Conservation (phyloP, 768 basidiomycete species). For the Lactarius hengduanensis region DNA sequence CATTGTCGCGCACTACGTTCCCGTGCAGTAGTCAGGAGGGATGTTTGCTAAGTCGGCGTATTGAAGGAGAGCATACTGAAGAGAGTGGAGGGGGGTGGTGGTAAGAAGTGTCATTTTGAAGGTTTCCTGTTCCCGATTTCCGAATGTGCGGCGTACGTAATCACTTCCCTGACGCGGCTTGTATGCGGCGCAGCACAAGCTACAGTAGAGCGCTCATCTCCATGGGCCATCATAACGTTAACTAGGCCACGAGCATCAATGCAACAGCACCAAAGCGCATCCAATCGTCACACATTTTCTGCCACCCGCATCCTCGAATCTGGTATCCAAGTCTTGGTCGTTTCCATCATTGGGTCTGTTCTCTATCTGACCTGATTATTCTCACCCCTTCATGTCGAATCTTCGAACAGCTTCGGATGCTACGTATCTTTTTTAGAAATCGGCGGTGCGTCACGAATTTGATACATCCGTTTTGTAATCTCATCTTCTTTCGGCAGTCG, state of each 20-base stretch:
- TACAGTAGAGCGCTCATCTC: background rate
- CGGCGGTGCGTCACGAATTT: slow-evolving; percentile 21
- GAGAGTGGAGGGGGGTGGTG: too few relatives aligned
- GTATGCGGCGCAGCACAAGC: too few relatives aligned
- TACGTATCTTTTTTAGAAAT: slow-evolving; percentile 28
- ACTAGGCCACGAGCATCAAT: slow-evolving; percentile 2
- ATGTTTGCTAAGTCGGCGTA: slow-evolving; percentile 15
- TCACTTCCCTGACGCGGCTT: background rate
- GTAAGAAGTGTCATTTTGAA: background rate
- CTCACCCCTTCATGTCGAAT: background rate
- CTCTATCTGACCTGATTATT: background rate
- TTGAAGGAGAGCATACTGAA: slow-evolving; percentile 25
- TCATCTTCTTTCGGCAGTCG: slow-evolving; percentile 15
- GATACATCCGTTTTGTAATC: background rate
- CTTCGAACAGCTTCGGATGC: slow-evolving; percentile 20
- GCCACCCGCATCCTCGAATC: slow-evolving; percentile 12
- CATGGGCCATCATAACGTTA: background rate
- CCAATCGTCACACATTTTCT: background rate
- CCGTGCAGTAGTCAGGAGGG: slow-evolving; percentile 15
- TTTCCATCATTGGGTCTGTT: slow-evolving; percentile 27
- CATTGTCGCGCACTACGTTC: slow-evolving; percentile 8
- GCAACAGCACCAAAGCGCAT: slow-evolving; percentile 9
- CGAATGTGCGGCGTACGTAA: slow-evolving; percentile 7
- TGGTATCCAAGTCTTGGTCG: slow-evolving; percentile 21
- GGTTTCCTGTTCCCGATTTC: background rate